Base-by-base conservation (phyloP, 495 filamentous ascomycete species). In the Darksidea phi region DNA sequence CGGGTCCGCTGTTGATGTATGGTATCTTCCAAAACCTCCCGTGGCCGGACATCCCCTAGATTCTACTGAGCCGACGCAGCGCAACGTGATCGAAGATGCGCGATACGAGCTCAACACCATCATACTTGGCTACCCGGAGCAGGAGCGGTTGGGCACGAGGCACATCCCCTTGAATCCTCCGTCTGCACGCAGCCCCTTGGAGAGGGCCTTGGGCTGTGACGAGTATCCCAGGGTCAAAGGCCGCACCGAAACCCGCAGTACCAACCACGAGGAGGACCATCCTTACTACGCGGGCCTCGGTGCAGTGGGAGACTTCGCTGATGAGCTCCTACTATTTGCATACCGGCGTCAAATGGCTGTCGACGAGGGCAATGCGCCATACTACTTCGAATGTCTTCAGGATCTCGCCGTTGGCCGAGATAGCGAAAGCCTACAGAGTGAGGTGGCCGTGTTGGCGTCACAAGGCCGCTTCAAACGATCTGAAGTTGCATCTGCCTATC, bases 61-160 rank as follows among this genome's bases (percentile, higher is more conserved):
- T 54, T 67, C 70, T 32, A 32, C 28, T 13, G 41, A 43, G 20
- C 76, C 83, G 60, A 69, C 70, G 13, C 48, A 73, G 2, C 78
- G 76, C 25, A 76, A 76, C 17, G 75, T 82, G 21, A 68, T 87
- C 11, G 82, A 87, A 52, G 80, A 87, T 70, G 73, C 79, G 6
- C 70, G 76, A 37, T 73, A 79, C 53, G 84, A 87, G 67, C 69
- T 68, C 37, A 48, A 28, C 11, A 38, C 55, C 20, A 41, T 64
- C 37, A 64, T 68, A 17, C 28, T 50, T 18, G 26, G 28, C 15
- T 54, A 25, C 12, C 57, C 66, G 5, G 58, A 68, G 73, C 23
- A 71, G 17, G 83, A 86, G 62, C 77, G 74, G 47, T 38, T 48
- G 36, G 74, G 69, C 42, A 74, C 64, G 12, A 64, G 72, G 13